Conservation (phyloP, 2,329 filamentous ascomycete species). For the Botryotinia narcissicola region DNA sequence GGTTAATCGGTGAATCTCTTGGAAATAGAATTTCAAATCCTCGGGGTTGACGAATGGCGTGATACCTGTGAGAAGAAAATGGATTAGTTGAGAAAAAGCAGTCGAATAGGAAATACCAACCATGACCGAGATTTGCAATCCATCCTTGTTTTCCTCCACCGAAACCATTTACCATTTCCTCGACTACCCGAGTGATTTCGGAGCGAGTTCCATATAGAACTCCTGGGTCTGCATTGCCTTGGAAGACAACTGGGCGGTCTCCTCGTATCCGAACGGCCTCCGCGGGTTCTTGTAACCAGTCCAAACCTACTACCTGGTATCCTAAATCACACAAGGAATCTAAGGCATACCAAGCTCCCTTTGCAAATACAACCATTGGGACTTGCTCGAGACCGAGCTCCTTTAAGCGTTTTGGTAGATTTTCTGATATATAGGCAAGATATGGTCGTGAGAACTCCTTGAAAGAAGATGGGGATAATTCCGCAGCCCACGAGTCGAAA, state of each 20-base stretch:
- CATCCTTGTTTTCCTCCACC: slow-evolving; percentile 78
- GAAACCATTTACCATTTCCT: slow-evolving; percentile 86
- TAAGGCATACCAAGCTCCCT: slow-evolving; percentile 94
- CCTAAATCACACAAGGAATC: slow-evolving; percentile 83
- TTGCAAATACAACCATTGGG: slow-evolving; percentile 97
- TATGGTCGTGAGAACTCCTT: slow-evolving; percentile 84
- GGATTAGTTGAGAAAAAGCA: slow-evolving; percentile 27
- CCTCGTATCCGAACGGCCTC: slow-evolving; percentile 79
- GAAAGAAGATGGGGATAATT: slow-evolving; percentile 82
- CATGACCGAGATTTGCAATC: slow-evolving; percentile 96
- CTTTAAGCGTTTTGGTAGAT: slow-evolving; percentile 71
- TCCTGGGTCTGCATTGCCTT: slow-evolving; percentile 95
- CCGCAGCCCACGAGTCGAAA: slow-evolving; percentile 97
- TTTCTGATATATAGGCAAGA: slow-evolving; percentile 75
- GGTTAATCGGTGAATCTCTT: slow-evolving; percentile 78
- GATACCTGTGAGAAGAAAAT: slow-evolving; percentile 58
- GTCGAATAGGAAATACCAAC: slow-evolving; percentile 49
- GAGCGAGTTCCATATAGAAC: slow-evolving; percentile 82
- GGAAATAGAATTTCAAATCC: slow-evolving; percentile 87
- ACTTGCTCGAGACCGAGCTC: slow-evolving; percentile 76
- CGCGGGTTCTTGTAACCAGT: slow-evolving; percentile 90
- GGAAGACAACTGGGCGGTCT: slow-evolving; percentile 71
- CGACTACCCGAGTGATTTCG: slow-evolving; percentile 77
- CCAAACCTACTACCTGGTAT: slow-evolving; percentile 90
- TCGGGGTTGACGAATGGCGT: slow-evolving; percentile 94